These are phyloP conservation scores for Sporothrix protearum DNA, from an alignment of 2,329 filamentous ascomycete species.

Conservation along the genomic window DNA sequence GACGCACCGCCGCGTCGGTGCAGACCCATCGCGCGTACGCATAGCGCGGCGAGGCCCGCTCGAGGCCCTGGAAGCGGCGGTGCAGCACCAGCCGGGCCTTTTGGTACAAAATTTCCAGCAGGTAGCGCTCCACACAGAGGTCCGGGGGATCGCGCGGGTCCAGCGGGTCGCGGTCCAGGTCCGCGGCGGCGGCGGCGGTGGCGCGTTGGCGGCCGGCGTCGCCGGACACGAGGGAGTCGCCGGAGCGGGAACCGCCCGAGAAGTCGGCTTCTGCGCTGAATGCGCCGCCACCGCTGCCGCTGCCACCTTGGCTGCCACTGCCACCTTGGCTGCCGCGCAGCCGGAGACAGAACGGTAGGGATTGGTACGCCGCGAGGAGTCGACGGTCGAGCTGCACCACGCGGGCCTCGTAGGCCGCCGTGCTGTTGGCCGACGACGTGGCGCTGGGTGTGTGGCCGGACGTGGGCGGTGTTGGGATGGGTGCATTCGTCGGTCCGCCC, in stretches of 20 bases:
- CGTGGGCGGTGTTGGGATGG: not conserved
- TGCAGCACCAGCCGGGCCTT: constrained; percentile 31
- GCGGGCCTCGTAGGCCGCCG: constrained; percentile 8
- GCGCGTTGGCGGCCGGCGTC: constrained; percentile 19
- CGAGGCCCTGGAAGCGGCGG: constrained; percentile 33
- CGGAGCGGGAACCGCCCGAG: not conserved
- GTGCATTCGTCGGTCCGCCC: not conserved
- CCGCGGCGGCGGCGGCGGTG: not conserved
- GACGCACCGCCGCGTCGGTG: constrained; percentile 44
- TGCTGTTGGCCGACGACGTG: not conserved
- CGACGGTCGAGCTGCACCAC: constrained; percentile 30
- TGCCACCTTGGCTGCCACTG: too few relatives aligned
- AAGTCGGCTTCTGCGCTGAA: not conserved
- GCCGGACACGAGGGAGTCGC: not conserved
- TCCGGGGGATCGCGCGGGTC: not conserved
- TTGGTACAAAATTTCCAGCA: constrained; percentile 32
- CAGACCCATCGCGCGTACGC: constrained; percentile 42
- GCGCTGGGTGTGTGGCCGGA: not conserved
- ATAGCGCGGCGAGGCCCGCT: constrained; percentile 37
- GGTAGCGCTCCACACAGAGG: constrained; percentile 31
- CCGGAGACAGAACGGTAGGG: constrained; percentile 22
- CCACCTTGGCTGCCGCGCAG: too few relatives aligned
- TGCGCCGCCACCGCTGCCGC: not conserved
- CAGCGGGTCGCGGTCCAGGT: not conserved
- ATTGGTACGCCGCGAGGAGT: constrained; percentile 26